Evolutionary conservation across 768 basidiomycete genomes (phyloP).

Genomic region (Suillus lakei): DNA sequence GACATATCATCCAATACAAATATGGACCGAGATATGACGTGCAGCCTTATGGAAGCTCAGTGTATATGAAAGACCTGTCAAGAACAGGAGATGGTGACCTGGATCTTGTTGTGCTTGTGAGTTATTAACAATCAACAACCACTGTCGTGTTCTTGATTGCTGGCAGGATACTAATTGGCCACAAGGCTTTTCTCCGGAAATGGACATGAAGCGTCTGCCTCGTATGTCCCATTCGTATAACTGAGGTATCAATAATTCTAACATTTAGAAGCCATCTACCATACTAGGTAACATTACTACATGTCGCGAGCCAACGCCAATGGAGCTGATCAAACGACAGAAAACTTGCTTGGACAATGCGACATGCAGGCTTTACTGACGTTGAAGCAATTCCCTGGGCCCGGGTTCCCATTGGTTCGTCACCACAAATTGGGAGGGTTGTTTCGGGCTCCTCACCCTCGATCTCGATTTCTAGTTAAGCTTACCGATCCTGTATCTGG

Average conservation of each 20-base stretch:
- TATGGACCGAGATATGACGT: constrained; percentile 43
- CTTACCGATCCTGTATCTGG: constrained; percentile 48
- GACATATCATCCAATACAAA: constrained; percentile 23
- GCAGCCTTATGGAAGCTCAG: constrained; percentile 53
- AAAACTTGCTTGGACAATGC: constrained; percentile 34
- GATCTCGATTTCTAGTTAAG: constrained; percentile 47
- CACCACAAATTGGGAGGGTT: constrained; percentile 8
- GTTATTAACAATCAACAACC: constrained; percentile 17
- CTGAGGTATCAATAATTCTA: neutral
- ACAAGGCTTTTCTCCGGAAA: constrained; percentile 34
- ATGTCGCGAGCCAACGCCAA: neutral
- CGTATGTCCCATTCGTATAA: constrained; percentile 21
- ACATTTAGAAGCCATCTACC: constrained; percentile 33
- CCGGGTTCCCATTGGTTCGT: constrained; percentile 48
- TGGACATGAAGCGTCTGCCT: constrained; percentile 31
- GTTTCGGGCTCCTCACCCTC: constrained; percentile 3
- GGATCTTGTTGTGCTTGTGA: constrained; percentile 56
- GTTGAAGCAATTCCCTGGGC: constrained; percentile 38
- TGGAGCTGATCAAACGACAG: constrained; percentile 23
- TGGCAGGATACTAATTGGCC: constrained; percentile 37
- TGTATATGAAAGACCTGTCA: constrained; percentile 40
- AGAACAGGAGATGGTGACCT: constrained; percentile 41
- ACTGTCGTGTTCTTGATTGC: constrained; percentile 1
- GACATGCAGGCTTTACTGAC: constrained; percentile 38
- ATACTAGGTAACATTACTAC: constrained; percentile 27